A percentile compares a stretch with the other conserved stretches of the same genome.
These are phyloP conservation scores for Glarea lozoyensis DNA, from an alignment of 495 filamentous ascomycete genomes.

Conservation along the genomic window DNA sequence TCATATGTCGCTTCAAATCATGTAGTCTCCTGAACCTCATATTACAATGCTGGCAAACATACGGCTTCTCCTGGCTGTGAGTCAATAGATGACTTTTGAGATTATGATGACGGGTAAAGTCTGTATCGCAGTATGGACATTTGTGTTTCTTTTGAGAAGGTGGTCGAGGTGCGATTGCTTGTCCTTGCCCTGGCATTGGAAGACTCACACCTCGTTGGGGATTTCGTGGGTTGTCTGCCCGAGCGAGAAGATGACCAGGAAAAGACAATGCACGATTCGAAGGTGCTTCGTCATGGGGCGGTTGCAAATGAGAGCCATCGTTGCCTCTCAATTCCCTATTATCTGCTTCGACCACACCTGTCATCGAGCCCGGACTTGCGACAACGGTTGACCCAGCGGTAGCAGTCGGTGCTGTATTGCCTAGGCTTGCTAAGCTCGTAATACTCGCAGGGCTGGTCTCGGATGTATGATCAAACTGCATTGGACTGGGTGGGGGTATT, in stretches of 20 bases:
- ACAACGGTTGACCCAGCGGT: conserved; percentile 29
- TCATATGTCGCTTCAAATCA: conserved; percentile 91
- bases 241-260: conserved; percentile 19
- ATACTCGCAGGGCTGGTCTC: conserved; percentile 35
- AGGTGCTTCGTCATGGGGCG: conserved; percentile 24
- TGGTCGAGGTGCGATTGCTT: conserved; percentile 53
- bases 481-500: conserved; percentile 26
- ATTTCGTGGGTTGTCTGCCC: conserved; percentile 24
- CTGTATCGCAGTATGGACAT: conserved; percentile 90
- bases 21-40: conserved; percentile 87
- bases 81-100: conserved; percentile 98
- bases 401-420: conserved; percentile 33
- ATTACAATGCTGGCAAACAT: conserved; percentile 79
- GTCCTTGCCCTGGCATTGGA: conserved; percentile 54
- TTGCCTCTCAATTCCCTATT: conserved; percentile 10
- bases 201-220: conserved; percentile 65
- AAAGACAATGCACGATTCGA: conserved; percentile 26
- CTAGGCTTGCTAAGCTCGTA: conserved; percentile 30
- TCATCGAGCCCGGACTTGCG: conserved; percentile 21
- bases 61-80: conserved; percentile 97
- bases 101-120: conserved; percentile 97
- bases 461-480: conserved; percentile 24
- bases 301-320: conserved; percentile 19
- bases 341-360: conserved; percentile 19
- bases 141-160: conserved; percentile 84